Base-by-base conservation (phyloP, 352 stramenopile genomes). In the Phytophthora aleatoria region DNA sequence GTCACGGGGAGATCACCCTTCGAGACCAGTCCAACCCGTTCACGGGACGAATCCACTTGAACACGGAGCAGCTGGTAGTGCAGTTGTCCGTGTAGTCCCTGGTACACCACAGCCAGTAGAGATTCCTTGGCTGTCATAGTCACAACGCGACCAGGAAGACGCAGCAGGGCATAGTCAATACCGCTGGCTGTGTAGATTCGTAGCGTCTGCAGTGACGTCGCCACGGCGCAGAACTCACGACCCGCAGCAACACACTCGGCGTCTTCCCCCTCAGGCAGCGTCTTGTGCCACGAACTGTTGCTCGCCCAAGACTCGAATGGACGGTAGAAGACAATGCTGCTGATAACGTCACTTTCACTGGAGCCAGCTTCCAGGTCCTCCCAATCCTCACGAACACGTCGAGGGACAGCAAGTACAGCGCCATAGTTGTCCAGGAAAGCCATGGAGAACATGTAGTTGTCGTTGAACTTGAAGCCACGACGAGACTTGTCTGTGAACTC, bases 401-500 rank as follows among this genome's bases (percentile, higher is more conserved):
- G 73, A 1, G 87, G 83, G 3, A 88, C 80, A 12, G 65, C 87
- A 57, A 95, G 94, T 47, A 91, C 72, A 5, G 87, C 87, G n/a
- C 87, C 87, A 45, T 87, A 71, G 43, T 89, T 67, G 45, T 90
- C 87, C 27, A 95, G 61, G 48, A 72, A 77, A 1, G 81, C 87
- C 76, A 95, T 90, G 2, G 79, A 83, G 57, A 94, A 92, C 57
- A 89, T 74, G 57, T 94, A 93, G 55, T 89, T 90, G 62, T 95
- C 87, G 56, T 76, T 87, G 51, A 95, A 92, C 70, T 94, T 95
- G 65, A 95, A 93, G 0, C 84, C 85, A 52, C 87, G 87, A 5
- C 83, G 84, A 43, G 80, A 83, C 39, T 93, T 95, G 77, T 95
- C 87, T 0, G 74, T 59, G 41, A 95, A 95, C 54, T 88, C 81